Conservation (phyloP, 768 basidiomycete genomes). For the Ramaria sp. region DNA sequence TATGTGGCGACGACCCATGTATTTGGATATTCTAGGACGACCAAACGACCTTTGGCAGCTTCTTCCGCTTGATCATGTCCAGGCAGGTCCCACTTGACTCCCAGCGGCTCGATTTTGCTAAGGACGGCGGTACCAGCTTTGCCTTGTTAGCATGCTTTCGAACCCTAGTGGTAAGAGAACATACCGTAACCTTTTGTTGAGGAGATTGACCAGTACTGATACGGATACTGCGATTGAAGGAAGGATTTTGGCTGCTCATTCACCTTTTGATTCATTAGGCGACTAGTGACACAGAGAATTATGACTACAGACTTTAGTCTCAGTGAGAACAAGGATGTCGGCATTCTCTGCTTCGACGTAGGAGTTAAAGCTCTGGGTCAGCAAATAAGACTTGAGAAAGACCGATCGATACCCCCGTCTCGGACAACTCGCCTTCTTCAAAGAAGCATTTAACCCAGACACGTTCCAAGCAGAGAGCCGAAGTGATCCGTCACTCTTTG, state of each 20-base stretch:
- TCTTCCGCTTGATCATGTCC: slow-evolving; percentile 52
- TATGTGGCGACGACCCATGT: slow-evolving; percentile 71
- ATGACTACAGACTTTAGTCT: slow-evolving; percentile 57
- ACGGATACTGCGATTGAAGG: slow-evolving; percentile 50
- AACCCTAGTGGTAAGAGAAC: slow-evolving; percentile 13
- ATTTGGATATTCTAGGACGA: slow-evolving; percentile 70
- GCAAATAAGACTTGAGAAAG: background rate
- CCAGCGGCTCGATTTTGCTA: slow-evolving; percentile 65
- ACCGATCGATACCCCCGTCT: background rate
- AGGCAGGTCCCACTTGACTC: slow-evolving; percentile 56
- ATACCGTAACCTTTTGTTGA: slow-evolving; percentile 71
- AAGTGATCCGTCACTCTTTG: slow-evolving; percentile 33
- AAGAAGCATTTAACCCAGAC: slow-evolving; percentile 61
- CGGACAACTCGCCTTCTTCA: slow-evolving; percentile 53
- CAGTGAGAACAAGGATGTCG: slow-evolving; percentile 74
- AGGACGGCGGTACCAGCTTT: slow-evolving; percentile 78
- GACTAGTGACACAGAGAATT: background rate
- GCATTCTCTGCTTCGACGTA: slow-evolving; percentile 84
- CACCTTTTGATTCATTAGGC: slow-evolving; percentile 33
- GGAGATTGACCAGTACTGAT: slow-evolving; percentile 69
- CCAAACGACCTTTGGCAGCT: slow-evolving; percentile 61
- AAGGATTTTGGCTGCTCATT: slow-evolving; percentile 55
- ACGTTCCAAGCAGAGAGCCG: slow-evolving; percentile 73
- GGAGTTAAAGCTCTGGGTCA: slow-evolving; percentile 58
- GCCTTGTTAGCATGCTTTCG: background rate